Evolutionary conservation across 1,139 yeast genomes (phyloP), one percentile per base, ranked within the genome.

Genomic region (Ogataea hybrid): DNA sequence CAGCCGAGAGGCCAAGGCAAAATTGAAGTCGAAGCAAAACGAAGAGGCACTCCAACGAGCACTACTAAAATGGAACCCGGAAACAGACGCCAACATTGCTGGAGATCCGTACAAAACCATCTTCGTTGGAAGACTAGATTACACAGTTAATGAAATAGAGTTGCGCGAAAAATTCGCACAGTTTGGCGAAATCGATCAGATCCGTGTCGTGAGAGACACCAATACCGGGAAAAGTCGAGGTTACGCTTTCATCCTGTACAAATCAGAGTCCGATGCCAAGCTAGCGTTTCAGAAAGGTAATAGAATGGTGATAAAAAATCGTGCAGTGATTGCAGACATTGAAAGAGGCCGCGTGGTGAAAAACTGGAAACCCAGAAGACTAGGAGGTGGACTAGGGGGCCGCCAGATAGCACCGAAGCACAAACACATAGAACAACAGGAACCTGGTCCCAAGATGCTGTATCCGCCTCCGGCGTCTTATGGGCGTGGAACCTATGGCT

Each of bases 51-150:
- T 63, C 34, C 59, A 52, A 52, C 59, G 52, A 49, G 77, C 51
- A 49, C 59, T 61, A 33, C 57, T 50, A 45, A 69, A 55, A 56
- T 89, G 73, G 88, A 70, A 70, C 50, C 90, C 78, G 22, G 67
- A 53, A 37, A 63, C 57, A 28, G 95, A 87, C 55, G 73, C 77
- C 6, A 78, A 82, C 39, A 69, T 81, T 20, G 69, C 73, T 49
- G 83, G 84, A 8, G 95, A 89, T 55, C 95, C 97, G 0, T 81
- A 73, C 57, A 70, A 71, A 46, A 90, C 97, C 0, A 73, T 92
- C 2, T 89, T 92, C 57, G 73, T 92, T 2, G 82, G 84, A 0
- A 67, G 97, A 42, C 63, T 90, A 41, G 77, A 79, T 38, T 89
- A 84, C 57, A 64, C 66, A 5, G 65, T 77, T n/a, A 76, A 79